Evolutionary conservation across 2,329 filamentous ascomycete genomes (phyloP).

Genomic region (Pyrenophora teres): DNA sequence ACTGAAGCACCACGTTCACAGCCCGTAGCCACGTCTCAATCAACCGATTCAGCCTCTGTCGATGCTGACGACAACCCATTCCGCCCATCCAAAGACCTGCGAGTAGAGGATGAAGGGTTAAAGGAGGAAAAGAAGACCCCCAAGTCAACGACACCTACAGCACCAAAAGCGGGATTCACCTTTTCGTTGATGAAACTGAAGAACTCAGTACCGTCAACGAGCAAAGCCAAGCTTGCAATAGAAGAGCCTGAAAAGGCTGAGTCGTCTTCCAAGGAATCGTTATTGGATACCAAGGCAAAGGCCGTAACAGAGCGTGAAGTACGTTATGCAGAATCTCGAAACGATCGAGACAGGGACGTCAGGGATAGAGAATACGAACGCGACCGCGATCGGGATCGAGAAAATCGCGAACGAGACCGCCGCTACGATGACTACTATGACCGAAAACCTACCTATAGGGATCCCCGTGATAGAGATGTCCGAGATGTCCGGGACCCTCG

Average conservation of each 20-base stretch:
- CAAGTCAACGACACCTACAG: conserved; percentile 58
- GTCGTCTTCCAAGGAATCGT: conserved; percentile 46
- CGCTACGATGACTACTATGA: conserved; percentile 35
- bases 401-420: conserved; percentile 50
- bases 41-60: conserved; percentile 40
- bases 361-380: conserved; percentile 30
- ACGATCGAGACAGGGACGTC: conserved; percentile 29
- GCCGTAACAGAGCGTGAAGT: conserved; percentile 41
- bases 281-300: conserved; percentile 46
- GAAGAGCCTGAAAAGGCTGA: conserved; percentile 44
- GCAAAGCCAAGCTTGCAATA: conserved; percentile 57
- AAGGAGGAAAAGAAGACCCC: conserved; percentile 60
- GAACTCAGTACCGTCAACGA: conserved; percentile 59
- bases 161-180: conserved; percentile 66
- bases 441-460: conserved; percentile 34
- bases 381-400: conserved; percentile 47
- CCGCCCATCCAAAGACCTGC: conserved; percentile 66
- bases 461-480: conserved; percentile 32
- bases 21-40: conserved; percentile 18
- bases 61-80: conserved; percentile 66
- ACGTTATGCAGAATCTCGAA: conserved; percentile 28
- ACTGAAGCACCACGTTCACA: conserved; percentile 44
- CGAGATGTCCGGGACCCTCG: conserved; percentile 25
- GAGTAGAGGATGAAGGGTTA: conserved; percentile 65
- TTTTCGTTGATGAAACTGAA: conserved; percentile 93